Base-by-base conservation (phyloP, 202 grass and related monocot species). In the Bolboschoenoplectus hybrid region DNA sequence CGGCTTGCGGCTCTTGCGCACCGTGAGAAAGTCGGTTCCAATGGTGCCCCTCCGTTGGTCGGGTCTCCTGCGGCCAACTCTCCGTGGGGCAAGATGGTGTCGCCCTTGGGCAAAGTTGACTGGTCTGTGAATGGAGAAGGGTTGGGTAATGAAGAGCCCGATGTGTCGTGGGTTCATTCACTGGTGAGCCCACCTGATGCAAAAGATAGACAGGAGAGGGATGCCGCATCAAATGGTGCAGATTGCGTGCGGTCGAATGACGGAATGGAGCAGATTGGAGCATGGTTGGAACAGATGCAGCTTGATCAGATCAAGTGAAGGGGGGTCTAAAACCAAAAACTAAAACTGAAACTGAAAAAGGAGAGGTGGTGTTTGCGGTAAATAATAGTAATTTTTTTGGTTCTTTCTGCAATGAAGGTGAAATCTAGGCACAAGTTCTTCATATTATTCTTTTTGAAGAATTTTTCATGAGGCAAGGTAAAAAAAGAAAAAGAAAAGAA, bases 201-300 rank as follows among this genome's bases (percentile, higher is more conserved):
- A 19, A 92, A 86, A 81, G 75, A 84, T 44, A 0, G 84, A 77
- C 80, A 79, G 68, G 80, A 80, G 32, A 72, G 66, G 84, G 35
- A 81, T 67, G 56, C 83, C 63, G 47, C 73, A 84, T 88, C 72
- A 0, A 86, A 85, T 1, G 86, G 79, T 64, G 19, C 72, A 78
- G 86, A 90, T 26, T 71, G 40, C 13, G 71, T 49, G 68, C 74
- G 74, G 58, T 84, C 89, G 55, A 40, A 75, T 81, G 91, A 91
- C 19, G 57, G 67, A 7, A 74, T 94, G 85, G 93, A 94, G 63
- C 90, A 92, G 70, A 89, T 91, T 76, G 88, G 91, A 82, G 90
- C 95, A 82, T 94, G 91, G 95, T 81, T 97, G 81, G 91, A 97
- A 68, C 92, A 89, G 73, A 86, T 94, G 92, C 91, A 90, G 57